These are phyloP conservation scores for Dalbergia cochinchinensis DNA, from an alignment of 306 rosid genomes.

Conservation along the genomic window DNA sequence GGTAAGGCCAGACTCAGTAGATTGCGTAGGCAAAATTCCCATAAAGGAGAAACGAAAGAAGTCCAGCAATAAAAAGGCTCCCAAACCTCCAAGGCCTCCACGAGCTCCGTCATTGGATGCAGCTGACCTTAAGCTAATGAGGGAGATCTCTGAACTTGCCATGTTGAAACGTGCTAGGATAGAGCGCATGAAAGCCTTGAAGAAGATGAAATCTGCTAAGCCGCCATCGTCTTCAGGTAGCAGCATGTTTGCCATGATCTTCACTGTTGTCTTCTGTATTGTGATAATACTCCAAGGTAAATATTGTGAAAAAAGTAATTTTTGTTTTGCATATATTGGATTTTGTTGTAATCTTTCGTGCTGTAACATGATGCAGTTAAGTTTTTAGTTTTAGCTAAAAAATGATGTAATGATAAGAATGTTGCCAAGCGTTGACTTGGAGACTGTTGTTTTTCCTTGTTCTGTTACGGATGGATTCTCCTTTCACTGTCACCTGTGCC, in stretches of 20 bases:
- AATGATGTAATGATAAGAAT: slow-evolving; percentile 9
- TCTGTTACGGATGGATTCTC: slow-evolving; percentile 28
- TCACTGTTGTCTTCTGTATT: slow-evolving; percentile 81
- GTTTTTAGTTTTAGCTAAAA: slow-evolving; percentile 1
- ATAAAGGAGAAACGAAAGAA: slow-evolving; percentile 81
- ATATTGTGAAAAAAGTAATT: slow-evolving; percentile 24
- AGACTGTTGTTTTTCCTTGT: slow-evolving; percentile 9
- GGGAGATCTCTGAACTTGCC: slow-evolving; percentile 84
- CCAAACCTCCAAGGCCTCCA: slow-evolving; percentile 97
- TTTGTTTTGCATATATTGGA: slow-evolving; percentile 14
- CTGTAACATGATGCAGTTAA: slow-evolving; percentile 27
- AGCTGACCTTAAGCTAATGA: slow-evolving; percentile 77
- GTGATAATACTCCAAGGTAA: slow-evolving; percentile 85
- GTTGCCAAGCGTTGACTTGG: slow-evolving; percentile 31
- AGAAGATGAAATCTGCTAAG: slow-evolving; percentile 80
- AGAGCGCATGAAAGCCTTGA: slow-evolving; percentile 81
- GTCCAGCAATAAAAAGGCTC: slow-evolving; percentile 69
- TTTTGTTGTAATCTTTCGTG: slow-evolving; percentile 16
- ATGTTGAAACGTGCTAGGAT: slow-evolving; percentile 82
- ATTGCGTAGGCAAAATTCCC: slow-evolving; percentile 49
- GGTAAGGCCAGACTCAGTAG: slow-evolving; percentile 43
- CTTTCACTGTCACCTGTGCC: neutral
- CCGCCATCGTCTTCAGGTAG: slow-evolving; percentile 58
- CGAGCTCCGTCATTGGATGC: slow-evolving; percentile 84
- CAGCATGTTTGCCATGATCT: slow-evolving; percentile 71